Evolutionary conservation across 2,329 filamentous ascomycete species (phyloP).

Genomic region (Didymosphaeria variabile): DNA sequence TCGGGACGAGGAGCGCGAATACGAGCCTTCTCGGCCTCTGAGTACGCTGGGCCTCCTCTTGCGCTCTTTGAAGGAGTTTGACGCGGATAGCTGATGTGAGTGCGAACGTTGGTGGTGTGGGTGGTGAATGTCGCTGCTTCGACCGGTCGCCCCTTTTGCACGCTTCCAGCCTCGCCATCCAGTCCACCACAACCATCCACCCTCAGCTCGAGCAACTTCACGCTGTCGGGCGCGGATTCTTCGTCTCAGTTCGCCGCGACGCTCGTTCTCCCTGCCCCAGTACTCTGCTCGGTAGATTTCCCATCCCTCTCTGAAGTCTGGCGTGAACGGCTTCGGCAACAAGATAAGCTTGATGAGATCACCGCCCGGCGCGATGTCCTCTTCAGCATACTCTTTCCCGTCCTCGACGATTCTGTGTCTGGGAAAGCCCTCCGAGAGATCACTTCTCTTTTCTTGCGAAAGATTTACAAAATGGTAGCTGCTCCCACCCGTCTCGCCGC

Average conservation of each 20-base stretch:
- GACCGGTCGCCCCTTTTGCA: conserved; percentile 38
- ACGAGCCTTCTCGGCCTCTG: conserved; percentile 36
- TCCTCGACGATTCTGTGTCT: conserved; percentile 61
- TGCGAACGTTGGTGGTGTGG: conserved; percentile 25
- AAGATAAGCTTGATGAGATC: conserved; percentile 92
- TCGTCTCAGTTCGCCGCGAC: conserved; percentile 75
- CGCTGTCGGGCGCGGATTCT: conserved; percentile 75
- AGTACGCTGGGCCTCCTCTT: conserved; percentile 41
- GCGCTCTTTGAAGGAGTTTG: conserved; percentile 32
- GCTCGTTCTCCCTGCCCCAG: conserved; percentile 96
- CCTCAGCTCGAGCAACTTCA: conserved; percentile 72
- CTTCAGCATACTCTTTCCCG: conserved; percentile 74
- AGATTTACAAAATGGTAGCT: conserved; percentile 82
- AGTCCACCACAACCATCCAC: conserved; percentile 86
- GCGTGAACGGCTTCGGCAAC: conserved; percentile 92
- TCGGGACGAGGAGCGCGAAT: conserved; percentile 45
- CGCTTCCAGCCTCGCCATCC: conserved; percentile 69
- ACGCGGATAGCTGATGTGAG: conserved; percentile 21
- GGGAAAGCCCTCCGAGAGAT: conserved; percentile 33
- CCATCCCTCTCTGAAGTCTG: conserved; percentile 96
- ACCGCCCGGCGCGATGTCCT: conserved; percentile 88
- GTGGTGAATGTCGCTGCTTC: conserved; percentile 34
- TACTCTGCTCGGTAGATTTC: conserved; percentile 93
- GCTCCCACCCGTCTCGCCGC: conserved; percentile 64
- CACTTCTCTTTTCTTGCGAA: conserved; percentile 43